Base-by-base conservation (phyloP, 352 stramenopile genomes). In the Globisporangium emineosum region DNA sequence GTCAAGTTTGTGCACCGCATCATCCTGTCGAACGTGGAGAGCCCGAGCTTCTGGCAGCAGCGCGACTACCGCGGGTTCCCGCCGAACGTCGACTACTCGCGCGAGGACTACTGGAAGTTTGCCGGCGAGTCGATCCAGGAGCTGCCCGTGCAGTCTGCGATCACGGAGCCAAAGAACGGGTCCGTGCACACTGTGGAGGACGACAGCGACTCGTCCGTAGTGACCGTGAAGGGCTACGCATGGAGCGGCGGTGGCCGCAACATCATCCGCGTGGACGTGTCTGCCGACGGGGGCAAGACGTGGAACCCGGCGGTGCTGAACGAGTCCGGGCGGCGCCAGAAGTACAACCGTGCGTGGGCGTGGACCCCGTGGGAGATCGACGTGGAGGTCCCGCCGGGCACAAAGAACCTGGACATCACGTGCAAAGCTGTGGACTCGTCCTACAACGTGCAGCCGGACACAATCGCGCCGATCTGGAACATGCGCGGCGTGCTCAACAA, bases 1-100 rank as follows among this genome's bases (percentile, higher is more conserved):
- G 96, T 99, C 47, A 99, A 99, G 73, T 99, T 97, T 80, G 65
- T 99, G 7, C 83, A 93, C 29, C 95, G 94, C 56, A 97, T 99
- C 53, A 71, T 93, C 5, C 73, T 95, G 15, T 71, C 80, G 6
- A 75, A 83, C 13, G 74, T 90, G 2, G 93, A 98, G 62, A 94
- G 85, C 51, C 81, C 81, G 6, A 95, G 86, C 66, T 92, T 96
- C 67, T 97, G 92, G 92, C 93, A 98, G 70, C 89, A 95, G 69
- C 89, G 90, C 42, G 91, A 97, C 72, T 98, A 98, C 76, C 96
- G 96, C 47, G 85, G 86, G 0, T 95, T 96, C 65, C 79, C 83
- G 13, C 88, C 92, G 3, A 94, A 91, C 50, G 76, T 93, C 0
- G 88, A 97, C 67, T 97, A 93, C 72, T 77, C 88, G 42, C 78